Evolutionary conservation across 441 rosid genomes (phyloP).

Genomic region (Mallotus repandus): DNA sequence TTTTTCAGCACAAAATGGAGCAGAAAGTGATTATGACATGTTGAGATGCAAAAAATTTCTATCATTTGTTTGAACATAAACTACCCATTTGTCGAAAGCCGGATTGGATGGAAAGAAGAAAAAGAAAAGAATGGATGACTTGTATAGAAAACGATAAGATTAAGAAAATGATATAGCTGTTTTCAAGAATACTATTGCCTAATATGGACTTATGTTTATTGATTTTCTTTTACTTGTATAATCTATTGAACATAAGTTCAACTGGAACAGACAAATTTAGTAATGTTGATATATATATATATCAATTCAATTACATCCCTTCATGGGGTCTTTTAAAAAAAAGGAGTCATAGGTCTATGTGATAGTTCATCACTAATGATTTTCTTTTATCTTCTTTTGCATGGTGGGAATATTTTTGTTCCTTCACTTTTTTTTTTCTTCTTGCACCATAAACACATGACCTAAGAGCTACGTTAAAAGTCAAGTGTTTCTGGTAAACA

Average conservation of each 20-base stretch:
- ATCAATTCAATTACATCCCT: conserved; percentile 7
- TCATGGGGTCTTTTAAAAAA: neutral
- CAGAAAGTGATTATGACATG: conserved; percentile 15
- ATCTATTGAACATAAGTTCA: neutral
- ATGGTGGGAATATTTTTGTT: neutral
- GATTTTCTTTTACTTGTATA: neutral
- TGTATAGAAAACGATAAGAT: neutral
- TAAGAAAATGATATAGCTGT: neutral
- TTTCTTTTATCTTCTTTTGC: neutral
- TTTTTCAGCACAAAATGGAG: conserved; percentile 11
- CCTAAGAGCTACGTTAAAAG: neutral
- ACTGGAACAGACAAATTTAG: conserved; percentile 3
- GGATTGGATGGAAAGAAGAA: neutral
- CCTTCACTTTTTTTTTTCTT: neutral
- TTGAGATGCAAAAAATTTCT: neutral
- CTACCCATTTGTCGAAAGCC: neutral
- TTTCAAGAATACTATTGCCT: neutral
- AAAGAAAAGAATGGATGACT: neutral
- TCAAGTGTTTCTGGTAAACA: conserved; percentile 14
- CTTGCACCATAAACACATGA: neutral
- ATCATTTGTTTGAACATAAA: neutral
- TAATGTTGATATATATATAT: neutral
- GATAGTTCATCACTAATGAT: conserved; percentile 14
- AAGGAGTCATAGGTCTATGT: neutral
- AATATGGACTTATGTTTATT: neutral